Conservation (phyloP, 495 filamentous ascomycete species). For the Neurospora cerealis region DNA sequence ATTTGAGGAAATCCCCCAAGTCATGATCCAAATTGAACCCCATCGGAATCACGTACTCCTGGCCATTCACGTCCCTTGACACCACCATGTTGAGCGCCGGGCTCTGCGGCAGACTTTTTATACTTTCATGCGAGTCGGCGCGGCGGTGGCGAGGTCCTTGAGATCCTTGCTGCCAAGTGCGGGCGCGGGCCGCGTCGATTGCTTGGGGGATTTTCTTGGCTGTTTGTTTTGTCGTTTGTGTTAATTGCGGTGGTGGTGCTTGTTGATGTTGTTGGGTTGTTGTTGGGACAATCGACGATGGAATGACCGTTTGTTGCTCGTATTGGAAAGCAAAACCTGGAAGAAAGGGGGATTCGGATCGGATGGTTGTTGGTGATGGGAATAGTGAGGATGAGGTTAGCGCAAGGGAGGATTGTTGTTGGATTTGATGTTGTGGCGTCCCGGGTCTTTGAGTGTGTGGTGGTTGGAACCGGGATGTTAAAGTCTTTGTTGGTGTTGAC, state of each 20-base stretch:
- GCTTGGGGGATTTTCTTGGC: background rate
- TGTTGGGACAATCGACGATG: background rate
- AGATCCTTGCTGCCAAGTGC: background rate
- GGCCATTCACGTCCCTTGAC: constrained; percentile 25
- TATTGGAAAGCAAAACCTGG: background rate
- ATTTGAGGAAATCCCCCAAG: constrained; percentile 40
- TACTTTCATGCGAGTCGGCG: constrained; percentile 10
- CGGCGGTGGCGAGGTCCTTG: constrained; percentile 6
- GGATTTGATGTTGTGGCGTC: background rate
- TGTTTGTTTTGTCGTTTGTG: background rate
- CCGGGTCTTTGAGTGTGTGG: background rate
- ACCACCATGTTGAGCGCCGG: constrained; percentile 41
- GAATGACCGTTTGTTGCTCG: background rate
- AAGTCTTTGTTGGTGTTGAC: constrained; percentile 4
- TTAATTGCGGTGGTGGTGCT: background rate
- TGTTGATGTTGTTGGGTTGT: background rate
- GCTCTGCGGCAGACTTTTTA: constrained; percentile 36
- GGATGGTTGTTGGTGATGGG: background rate
- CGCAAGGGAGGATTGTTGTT: background rate
- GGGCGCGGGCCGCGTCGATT: background rate
- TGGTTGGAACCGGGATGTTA: background rate
- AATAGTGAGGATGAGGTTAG: background rate
- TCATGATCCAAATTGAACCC: constrained; percentile 46
- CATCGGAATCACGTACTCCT: constrained; percentile 40
- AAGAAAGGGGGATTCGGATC: background rate